A percentile compares a stretch with the other conserved stretches of the same genome.
phyloP scores from a whole-genome alignment of 2,329 filamentous ascomycete species.

The Scopulariopsis brevicaulis region DNA sequence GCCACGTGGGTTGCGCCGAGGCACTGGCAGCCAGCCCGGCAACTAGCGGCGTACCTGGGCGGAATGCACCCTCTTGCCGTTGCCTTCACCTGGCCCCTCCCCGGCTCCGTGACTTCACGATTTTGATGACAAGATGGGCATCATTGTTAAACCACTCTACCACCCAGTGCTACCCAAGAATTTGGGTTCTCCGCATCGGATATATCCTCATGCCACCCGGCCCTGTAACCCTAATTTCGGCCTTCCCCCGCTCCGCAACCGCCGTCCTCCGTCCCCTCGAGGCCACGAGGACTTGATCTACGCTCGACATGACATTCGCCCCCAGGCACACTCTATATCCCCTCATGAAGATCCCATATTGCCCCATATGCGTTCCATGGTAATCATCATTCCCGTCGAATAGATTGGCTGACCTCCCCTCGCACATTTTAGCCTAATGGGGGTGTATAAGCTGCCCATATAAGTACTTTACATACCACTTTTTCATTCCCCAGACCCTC shows the following conservation, averaged over 20 bases:
- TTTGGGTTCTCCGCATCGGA: background rate
- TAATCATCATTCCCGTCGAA: constrained; percentile 1
- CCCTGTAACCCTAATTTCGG: background rate
- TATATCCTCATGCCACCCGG: background rate
- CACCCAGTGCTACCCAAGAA: background rate
- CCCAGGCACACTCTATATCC: background rate
- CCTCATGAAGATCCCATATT: background rate
- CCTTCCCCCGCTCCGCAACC: background rate
- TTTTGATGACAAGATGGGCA: background rate
- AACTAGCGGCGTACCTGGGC: no score
- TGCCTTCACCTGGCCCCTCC: no score
- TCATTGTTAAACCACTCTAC: background rate
- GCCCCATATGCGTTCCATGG: background rate
- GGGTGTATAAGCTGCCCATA: background rate
- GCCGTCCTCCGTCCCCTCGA: background rate
- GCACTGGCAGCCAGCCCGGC: no score
- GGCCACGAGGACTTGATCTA: background rate
- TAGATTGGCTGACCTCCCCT: background rate
- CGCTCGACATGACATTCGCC: background rate
- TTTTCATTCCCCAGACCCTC: background rate
- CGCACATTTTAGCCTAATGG: constrained; percentile 2
- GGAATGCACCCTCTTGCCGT: no score
- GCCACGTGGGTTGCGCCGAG: no score
- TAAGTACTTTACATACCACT: background rate
- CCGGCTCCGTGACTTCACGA: no score